Evolutionary conservation across 2,329 filamentous ascomycete genomes (phyloP).

Genomic region (Xenosphaeropsis pyriputrescens): DNA sequence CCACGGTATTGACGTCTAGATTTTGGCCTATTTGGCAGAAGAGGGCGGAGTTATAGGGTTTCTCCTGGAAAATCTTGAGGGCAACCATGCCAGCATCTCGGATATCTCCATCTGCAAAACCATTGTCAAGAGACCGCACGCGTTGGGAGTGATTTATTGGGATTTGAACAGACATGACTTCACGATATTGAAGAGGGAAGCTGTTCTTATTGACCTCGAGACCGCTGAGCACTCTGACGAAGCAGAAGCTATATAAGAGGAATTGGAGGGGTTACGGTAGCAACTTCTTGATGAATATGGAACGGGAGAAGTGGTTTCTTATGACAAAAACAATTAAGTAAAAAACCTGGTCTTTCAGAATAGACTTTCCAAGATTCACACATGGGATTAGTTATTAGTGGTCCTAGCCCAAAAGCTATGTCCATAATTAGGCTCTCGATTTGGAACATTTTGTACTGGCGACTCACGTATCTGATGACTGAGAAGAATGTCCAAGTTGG

Average conservation of each 20-base stretch:
- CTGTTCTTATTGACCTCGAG: conserved; percentile 21
- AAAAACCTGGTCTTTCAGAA: no score
- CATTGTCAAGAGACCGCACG: conserved; percentile 17
- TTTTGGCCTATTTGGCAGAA: conserved; percentile 18
- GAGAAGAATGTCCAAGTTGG: no score
- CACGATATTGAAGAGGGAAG: conserved; percentile 14
- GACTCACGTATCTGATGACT: no score
- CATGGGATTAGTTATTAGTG: no score
- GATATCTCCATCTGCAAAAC: conserved; percentile 16
- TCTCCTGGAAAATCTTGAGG: conserved; percentile 15
- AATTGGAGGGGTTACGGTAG: conserved; percentile 3
- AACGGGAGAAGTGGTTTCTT: conserved; percentile 1
- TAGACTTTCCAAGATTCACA: no score
- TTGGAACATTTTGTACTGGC: no score
- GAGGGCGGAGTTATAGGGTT: conserved; percentile 18
- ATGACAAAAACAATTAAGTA: no score
- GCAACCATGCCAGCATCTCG: conserved; percentile 12
- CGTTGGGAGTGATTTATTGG: conserved; percentile 20
- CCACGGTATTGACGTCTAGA: conserved; percentile 5
- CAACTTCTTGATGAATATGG: conserved; percentile 4
- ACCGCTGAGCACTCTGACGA: conserved; percentile 4
- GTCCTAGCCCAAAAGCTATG: no score
- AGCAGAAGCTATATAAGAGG: conserved; percentile 2
- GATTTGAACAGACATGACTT: conserved; percentile 24
- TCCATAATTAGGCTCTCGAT: no score